These are phyloP conservation scores for Dendrobium chrysotoxum DNA, from an alignment of 106 monocot genomes.

Conservation along the genomic window DNA sequence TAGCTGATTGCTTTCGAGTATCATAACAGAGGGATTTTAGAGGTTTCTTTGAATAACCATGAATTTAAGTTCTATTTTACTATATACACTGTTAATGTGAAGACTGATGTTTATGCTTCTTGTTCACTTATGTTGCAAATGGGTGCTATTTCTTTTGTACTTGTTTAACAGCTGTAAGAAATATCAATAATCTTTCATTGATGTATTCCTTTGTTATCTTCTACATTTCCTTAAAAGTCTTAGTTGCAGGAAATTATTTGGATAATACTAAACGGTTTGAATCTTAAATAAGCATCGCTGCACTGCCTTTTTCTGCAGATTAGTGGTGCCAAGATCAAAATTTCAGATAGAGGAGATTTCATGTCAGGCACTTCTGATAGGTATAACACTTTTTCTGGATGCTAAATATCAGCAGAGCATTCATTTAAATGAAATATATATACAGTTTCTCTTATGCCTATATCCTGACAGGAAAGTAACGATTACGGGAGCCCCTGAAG, in stretches of 20 bases:
- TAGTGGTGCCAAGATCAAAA: slow-evolving; percentile 87
- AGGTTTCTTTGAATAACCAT: neutral
- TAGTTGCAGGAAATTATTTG: neutral
- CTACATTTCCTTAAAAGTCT: neutral
- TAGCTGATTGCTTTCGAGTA: neutral
- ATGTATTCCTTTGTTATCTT: neutral
- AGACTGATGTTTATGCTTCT: neutral
- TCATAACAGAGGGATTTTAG: neutral
- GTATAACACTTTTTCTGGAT: slow-evolving; percentile 20
- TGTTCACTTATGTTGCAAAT: neutral
- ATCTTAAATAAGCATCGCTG: neutral
- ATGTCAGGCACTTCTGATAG: slow-evolving; percentile 85
- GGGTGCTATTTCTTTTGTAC: no score
- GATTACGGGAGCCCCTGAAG: slow-evolving; percentile 54
- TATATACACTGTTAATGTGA: neutral
- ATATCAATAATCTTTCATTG: no score
- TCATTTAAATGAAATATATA: neutral
- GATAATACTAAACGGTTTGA: neutral
- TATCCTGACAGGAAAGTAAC: slow-evolving; percentile 53
- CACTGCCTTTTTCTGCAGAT: slow-evolving; percentile 25
- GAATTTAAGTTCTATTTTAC: neutral
- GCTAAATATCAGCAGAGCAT: neutral
- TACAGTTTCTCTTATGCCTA: neutral
- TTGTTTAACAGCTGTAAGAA: no score
- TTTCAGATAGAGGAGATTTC: slow-evolving; percentile 98